These are phyloP conservation scores for Leptomonas pyrrhocoris DNA, from an alignment of 208 protist genomes.

Conservation along the genomic window DNA sequence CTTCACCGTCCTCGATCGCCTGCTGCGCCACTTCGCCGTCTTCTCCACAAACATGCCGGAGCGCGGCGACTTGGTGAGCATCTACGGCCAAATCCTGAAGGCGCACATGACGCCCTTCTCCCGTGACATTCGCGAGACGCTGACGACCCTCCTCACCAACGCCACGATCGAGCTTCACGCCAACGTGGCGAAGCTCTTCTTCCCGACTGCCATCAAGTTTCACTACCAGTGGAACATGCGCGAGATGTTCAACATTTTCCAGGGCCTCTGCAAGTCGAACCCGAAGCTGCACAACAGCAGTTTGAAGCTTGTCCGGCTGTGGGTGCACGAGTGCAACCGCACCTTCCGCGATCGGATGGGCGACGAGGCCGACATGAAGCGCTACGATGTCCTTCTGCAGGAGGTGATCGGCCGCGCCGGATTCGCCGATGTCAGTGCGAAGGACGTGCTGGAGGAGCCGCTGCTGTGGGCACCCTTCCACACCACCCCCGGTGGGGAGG, in stretches of 20 bases:
- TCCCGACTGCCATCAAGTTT: constrained; percentile 99
- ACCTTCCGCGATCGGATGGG: constrained; percentile 97
- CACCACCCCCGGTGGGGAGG: constrained; percentile 84
- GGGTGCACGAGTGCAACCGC: constrained; percentile 96
- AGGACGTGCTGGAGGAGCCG: constrained; percentile 88
- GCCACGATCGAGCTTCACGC: constrained; percentile 93
- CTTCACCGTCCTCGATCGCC: constrained; percentile 96
- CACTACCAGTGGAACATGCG: constrained; percentile 99
- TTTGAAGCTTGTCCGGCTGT: constrained; percentile 92
- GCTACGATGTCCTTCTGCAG: constrained; percentile 89
- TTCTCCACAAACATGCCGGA: constrained; percentile 97
- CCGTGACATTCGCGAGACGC: constrained; percentile 87
- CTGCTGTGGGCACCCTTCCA: constrained; percentile 95
- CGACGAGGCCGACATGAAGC: constrained; percentile 88
- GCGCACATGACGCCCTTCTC: constrained; percentile 90
- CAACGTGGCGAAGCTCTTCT: constrained; percentile 92
- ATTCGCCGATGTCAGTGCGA: constrained; percentile 83
- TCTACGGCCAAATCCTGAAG: constrained; percentile 95
- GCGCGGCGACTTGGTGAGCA: constrained; percentile 87
- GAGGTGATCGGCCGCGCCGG: constrained; percentile 85
- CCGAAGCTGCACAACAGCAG: constrained; percentile 85
- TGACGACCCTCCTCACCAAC: constrained; percentile 89
- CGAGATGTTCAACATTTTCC: constrained; percentile 97
- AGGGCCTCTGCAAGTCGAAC: constrained; percentile 92
- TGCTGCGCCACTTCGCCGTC: constrained; percentile 97